Evolutionary conservation across 2,329 filamentous ascomycete species (phyloP).

Genomic region (Fusarium haematococcum): DNA sequence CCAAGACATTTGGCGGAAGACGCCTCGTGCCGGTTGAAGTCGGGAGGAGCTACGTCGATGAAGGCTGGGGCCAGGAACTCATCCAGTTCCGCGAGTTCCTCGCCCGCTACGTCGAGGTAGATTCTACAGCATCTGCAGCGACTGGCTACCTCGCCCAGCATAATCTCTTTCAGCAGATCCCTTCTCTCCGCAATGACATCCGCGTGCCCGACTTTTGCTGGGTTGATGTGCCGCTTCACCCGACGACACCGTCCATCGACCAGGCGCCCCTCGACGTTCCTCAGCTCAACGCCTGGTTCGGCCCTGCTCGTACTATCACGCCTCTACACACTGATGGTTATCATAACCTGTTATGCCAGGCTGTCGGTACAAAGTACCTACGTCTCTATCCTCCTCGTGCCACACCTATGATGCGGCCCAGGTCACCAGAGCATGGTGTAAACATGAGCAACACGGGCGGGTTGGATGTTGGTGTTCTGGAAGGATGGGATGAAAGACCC

Average conservation of each 20-base stretch:
- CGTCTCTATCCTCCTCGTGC: constrained; percentile 81
- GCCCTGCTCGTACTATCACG: constrained; percentile 87
- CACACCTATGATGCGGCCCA: constrained; percentile 69
- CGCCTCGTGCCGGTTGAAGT: constrained; percentile 88
- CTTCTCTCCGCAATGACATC: constrained; percentile 80
- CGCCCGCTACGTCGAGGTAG: constrained; percentile 63
- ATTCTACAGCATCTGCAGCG: constrained; percentile 3
- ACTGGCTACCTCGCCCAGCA: constrained; percentile 93
- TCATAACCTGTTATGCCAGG: constrained; percentile 91
- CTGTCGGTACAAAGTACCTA: constrained; percentile 92
- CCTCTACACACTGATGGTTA: constrained; percentile 95
- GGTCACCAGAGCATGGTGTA: constrained; percentile 74
- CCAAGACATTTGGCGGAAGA: constrained; percentile 78
- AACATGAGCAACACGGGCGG: constrained; percentile 93
- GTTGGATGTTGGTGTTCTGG: constrained; percentile 79
- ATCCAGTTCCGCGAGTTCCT: constrained; percentile 81
- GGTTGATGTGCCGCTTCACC: constrained; percentile 71
- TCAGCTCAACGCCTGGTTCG: constrained; percentile 91
- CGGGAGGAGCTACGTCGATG: constrained; percentile 88
- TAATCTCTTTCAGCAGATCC: constrained; percentile 86
- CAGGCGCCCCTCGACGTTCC: constrained; percentile 66
- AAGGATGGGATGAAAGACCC: constrained; percentile 66
- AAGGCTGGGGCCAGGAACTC: constrained; percentile 85
- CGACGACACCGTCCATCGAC: constrained; percentile 49
- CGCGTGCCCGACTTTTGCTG: constrained; percentile 87